These are phyloP conservation scores for Acanthamoeba pearcei DNA, from an alignment of 208 protist genomes.

Conservation along the genomic window DNA sequence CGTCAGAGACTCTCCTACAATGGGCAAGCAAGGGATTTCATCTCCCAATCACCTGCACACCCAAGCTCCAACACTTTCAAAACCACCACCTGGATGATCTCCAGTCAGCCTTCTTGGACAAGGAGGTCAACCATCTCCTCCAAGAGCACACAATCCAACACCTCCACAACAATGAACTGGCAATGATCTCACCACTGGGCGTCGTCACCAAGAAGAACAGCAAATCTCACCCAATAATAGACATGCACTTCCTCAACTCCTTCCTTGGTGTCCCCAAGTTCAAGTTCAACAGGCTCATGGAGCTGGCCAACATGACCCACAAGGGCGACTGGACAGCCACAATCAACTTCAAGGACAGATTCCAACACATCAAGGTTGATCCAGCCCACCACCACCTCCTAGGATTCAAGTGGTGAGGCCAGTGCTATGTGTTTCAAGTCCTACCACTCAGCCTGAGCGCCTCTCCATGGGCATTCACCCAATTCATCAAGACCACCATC, in stretches of 20 bases:
- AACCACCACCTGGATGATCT: neutral
- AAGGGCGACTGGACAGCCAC: neutral
- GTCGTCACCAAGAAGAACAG: neutral
- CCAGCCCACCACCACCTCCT: neutral
- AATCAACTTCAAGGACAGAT: conserved; percentile 12
- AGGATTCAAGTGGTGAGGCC: neutral
- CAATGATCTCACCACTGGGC: neutral
- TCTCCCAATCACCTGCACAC: neutral
- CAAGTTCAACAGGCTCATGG: neutral
- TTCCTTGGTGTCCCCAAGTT: neutral
- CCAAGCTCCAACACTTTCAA: neutral
- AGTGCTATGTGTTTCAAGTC: neutral
- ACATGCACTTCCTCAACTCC: neutral
- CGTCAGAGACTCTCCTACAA: neutral
- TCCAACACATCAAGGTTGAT: neutral
- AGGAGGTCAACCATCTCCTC: neutral
- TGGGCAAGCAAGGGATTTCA: neutral
- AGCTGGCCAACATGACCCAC: neutral
- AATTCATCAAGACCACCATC: too few relatives aligned
- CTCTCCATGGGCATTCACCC: neutral
- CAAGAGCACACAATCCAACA: neutral
- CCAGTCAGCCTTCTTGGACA: neutral
- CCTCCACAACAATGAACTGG: neutral
- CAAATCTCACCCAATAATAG: neutral
- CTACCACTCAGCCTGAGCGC: neutral